phyloP scores from a whole-genome alignment of 2,329 filamentous ascomycete genomes.

The Trichocomaceae sp. region DNA sequence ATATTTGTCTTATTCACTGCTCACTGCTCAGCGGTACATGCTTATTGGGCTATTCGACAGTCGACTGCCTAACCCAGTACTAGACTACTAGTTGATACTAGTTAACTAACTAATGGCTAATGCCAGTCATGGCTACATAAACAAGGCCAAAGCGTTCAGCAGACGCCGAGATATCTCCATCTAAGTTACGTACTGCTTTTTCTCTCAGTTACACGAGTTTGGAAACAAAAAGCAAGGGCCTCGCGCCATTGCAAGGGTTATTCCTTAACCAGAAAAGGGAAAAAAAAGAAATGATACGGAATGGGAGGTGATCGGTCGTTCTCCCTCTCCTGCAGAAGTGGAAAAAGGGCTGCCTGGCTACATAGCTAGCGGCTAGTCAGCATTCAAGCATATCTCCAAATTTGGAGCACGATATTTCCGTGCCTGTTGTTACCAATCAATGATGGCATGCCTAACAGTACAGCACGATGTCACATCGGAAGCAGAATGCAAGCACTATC shows the following conservation, averaged over 20 bases:
- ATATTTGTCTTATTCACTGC: no score
- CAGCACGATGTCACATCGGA: conserved; percentile 8
- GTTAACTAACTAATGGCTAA: not conserved
- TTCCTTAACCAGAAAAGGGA: not conserved
- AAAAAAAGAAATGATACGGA: not conserved
- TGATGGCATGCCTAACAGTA: not conserved
- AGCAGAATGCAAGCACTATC: not conserved
- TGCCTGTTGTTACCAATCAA: not conserved
- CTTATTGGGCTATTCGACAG: no score
- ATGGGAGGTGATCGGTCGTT: not conserved
- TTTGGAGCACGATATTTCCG: not conserved
- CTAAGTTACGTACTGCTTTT: not conserved
- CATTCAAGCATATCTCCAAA: not conserved
- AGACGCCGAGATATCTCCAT: not conserved
- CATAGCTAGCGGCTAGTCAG: not conserved
- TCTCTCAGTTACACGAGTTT: not conserved
- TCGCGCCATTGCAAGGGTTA: not conserved
- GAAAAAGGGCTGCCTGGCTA: no score
- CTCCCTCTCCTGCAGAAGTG: not conserved
- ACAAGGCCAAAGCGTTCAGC: not conserved
- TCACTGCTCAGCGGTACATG: no score
- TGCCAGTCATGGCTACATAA: no score
- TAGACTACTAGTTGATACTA: not conserved
- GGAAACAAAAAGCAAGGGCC: not conserved
- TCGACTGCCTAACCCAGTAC: no score